Conservation (phyloP, 2,329 filamentous ascomycete species). For the Diplodia scrobiculata region DNA sequence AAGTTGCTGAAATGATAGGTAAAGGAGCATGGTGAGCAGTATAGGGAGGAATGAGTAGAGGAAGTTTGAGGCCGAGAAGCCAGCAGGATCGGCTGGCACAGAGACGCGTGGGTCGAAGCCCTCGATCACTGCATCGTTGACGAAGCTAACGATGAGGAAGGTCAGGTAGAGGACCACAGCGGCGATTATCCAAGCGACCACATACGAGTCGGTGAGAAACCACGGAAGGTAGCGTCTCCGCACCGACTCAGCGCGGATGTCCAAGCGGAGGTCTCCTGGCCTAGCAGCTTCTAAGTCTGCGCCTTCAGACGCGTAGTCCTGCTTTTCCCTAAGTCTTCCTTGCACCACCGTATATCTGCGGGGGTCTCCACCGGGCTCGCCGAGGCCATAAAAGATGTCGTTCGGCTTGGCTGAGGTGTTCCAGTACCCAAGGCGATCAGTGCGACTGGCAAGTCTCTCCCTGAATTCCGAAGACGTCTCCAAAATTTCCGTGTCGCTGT, state of each 20-base stretch:
- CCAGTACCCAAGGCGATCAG: conserved; percentile 85
- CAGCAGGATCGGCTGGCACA: conserved; percentile 60
- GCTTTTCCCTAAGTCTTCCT: conserved; percentile 53
- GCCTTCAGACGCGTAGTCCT: conserved; percentile 34
- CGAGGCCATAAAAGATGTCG: conserved; percentile 77
- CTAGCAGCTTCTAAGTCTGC: conserved; percentile 39
- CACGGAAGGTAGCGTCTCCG: conserved; percentile 73
- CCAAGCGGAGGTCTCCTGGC: conserved; percentile 51
- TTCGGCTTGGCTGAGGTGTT: conserved; percentile 64
- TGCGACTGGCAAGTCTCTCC: conserved; percentile 58
- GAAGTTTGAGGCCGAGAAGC: conserved; percentile 86
- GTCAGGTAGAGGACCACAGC: conserved; percentile 46
- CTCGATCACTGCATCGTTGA: conserved; percentile 64
- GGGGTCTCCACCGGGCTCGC: conserved; percentile 60
- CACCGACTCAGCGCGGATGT: conserved; percentile 55
- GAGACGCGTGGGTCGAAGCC: conserved; percentile 73
- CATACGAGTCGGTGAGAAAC: conserved; percentile 67
- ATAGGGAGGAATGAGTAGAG: conserved; percentile 77
- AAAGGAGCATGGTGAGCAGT: conserved; percentile 66
- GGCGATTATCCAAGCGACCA: conserved; percentile 63
- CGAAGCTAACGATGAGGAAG: conserved; percentile 75
- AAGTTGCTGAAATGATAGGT: conserved; percentile 66
- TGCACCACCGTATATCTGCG: conserved; percentile 55
- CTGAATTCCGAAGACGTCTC: conserved; percentile 56
- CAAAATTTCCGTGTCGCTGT: conserved; percentile 67